These are phyloP conservation scores for Fusarium decemcellulare DNA, from an alignment of 2,329 filamentous ascomycete species.

Conservation along the genomic window DNA sequence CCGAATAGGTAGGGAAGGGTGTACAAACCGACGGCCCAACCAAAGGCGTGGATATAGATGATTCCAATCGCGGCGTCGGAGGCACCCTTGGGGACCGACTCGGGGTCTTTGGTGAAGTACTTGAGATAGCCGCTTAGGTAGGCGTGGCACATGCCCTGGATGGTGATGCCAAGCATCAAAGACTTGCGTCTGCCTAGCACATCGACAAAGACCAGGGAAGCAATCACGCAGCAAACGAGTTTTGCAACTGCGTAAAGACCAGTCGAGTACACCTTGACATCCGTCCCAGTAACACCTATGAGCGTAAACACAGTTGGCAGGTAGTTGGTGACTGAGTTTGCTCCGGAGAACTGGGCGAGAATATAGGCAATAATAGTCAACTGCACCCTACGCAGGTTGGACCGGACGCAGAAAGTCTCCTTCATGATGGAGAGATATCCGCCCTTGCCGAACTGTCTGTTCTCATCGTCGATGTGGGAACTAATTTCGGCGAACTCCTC, in stretches of 20 bases:
- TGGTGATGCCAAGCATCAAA: neutral
- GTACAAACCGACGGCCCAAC: constrained; percentile 36
- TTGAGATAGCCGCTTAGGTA: neutral
- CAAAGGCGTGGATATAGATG: constrained; percentile 35
- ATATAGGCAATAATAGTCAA: constrained; percentile 39
- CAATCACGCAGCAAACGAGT: neutral
- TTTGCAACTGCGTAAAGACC: neutral
- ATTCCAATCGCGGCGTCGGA: constrained; percentile 19
- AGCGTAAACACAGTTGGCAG: constrained; percentile 4
- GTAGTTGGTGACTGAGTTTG: constrained; percentile 24
- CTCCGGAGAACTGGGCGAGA: constrained; percentile 36
- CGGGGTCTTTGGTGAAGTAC: neutral
- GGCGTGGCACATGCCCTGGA: neutral
- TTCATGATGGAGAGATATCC: constrained; percentile 25
- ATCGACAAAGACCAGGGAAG: neutral
- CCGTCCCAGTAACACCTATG: neutral
- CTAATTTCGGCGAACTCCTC: constrained; percentile 16
- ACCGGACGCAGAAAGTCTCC: constrained; percentile 31
- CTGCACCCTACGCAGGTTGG: constrained; percentile 33
- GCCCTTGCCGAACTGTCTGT: constrained; percentile 5
- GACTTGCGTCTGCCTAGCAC: neutral
- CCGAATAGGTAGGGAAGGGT: constrained; percentile 37
- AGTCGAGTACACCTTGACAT: neutral
- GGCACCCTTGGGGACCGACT: neutral
- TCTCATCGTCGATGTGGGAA: constrained; percentile 26